phyloP scores from a whole-genome alignment of 805 yeast genomes.

The Cyberlindnera maritima region DNA sequence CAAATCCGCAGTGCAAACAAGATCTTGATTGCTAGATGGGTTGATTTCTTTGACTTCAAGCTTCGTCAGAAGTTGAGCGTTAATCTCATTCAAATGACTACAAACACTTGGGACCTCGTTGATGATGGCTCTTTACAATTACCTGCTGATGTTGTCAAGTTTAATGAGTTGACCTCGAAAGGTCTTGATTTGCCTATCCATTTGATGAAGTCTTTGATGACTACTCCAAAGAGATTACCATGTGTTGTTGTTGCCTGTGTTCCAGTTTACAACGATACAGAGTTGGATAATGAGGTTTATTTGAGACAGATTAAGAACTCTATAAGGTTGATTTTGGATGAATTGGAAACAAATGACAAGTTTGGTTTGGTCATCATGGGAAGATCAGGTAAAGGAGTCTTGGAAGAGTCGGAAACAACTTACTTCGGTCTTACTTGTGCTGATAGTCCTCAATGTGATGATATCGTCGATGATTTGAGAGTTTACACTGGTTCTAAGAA shows the following conservation, averaged over 20 bases:
- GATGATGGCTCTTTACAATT: conserved; percentile 30
- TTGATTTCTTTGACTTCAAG: conserved; percentile 26
- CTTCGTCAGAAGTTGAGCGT: conserved; percentile 13
- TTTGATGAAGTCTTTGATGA: conserved; percentile 36
- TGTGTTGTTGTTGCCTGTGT: conserved; percentile 42
- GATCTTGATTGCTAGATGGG: conserved; percentile 41
- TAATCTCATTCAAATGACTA: conserved; percentile 46
- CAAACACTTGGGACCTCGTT: conserved; percentile 47
- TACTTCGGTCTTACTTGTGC: conserved; percentile 45
- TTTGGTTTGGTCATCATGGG: conserved; percentile 50
- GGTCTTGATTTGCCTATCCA: conserved; percentile 42
- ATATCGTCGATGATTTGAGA: conserved; percentile 36
- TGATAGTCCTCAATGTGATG: conserved; percentile 50
- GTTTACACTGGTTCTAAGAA: conserved; percentile 21
- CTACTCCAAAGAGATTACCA: conserved; percentile 38
- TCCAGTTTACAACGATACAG: conserved; percentile 35
- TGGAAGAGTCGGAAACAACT: conserved; percentile 35
- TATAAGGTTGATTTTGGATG: conserved; percentile 29
- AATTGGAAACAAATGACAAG: conserved; percentile 36
- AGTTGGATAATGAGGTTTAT: conserved; percentile 31
- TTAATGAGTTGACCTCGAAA: conserved; percentile 34
- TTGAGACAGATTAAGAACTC: conserved; percentile 23
- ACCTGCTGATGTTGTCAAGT: conserved; percentile 39
- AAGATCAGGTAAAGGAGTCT: conserved; percentile 37
- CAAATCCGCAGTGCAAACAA: conserved; percentile 32